phyloP scores from a whole-genome alignment of 306 rosid genomes.

The Sindora glabra region DNA sequence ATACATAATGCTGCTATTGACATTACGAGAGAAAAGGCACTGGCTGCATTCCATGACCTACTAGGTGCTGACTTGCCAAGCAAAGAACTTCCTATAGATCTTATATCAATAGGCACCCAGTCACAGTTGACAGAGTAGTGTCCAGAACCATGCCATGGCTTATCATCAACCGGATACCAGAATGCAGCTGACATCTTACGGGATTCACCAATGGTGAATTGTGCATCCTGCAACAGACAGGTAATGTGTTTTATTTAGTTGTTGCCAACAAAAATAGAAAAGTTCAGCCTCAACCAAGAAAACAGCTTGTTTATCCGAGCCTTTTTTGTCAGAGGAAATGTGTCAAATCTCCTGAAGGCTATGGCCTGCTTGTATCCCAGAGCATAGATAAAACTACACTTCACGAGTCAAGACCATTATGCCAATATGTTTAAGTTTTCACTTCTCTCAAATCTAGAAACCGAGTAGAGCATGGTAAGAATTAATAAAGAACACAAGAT shows the following conservation, averaged over 20 bases:
- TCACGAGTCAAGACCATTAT: neutral
- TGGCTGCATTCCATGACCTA: slow-evolving; percentile 52
- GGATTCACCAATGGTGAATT: slow-evolving; percentile 68
- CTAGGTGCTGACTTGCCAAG: slow-evolving; percentile 16
- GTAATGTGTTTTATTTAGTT: slow-evolving; percentile 17
- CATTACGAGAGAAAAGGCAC: slow-evolving; percentile 67
- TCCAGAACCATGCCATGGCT: slow-evolving; percentile 90
- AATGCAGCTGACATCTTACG: slow-evolving; percentile 87
- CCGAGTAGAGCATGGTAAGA: neutral
- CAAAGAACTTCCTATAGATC: slow-evolving; percentile 38
- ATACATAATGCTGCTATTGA: slow-evolving; percentile 84
- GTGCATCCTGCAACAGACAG: slow-evolving; percentile 70
- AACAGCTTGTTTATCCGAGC: too few species aligned
- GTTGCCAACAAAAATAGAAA: too few species aligned
- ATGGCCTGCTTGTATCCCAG: too few species aligned
- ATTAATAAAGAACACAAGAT: neutral
- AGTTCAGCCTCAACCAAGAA: too few species aligned
- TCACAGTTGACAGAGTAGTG: slow-evolving; percentile 84
- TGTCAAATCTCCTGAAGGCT: too few species aligned
- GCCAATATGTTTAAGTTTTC: neutral
- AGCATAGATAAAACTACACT: neutral
- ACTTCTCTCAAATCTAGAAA: neutral
- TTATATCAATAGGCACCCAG: slow-evolving; percentile 81
- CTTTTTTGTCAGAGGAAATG: too few species aligned
- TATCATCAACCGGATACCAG: slow-evolving; percentile 78